These are phyloP conservation scores for Medicago ruthenica DNA, from an alignment of 306 rosid species.

Conservation along the genomic window DNA sequence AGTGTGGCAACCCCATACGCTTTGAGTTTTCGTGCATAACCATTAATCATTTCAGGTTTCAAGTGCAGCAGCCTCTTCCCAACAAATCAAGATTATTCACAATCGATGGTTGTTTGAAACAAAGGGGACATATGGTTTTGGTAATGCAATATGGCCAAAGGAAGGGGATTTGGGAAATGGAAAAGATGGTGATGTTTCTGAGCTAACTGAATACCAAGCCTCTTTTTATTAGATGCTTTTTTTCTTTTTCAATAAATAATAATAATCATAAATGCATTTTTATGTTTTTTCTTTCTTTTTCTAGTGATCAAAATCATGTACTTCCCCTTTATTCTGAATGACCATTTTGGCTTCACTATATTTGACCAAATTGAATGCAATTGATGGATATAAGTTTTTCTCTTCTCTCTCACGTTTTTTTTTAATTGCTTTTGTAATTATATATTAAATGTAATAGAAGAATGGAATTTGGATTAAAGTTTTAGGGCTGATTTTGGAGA, in stretches of 20 bases:
- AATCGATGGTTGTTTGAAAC: slow-evolving; percentile 95
- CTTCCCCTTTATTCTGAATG: slow-evolving; percentile 9
- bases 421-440: background rate
- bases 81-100: too few relatives aligned
- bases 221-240: background rate
- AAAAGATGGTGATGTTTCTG: slow-evolving; percentile 57
- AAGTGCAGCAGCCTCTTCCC: too few relatives aligned
- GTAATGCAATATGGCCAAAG: slow-evolving; percentile 95
- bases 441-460: background rate
- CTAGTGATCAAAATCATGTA: background rate
- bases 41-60: too few relatives aligned
- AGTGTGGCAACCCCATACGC: too few relatives aligned
- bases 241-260: background rate
- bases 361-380: slow-evolving; percentile 5
- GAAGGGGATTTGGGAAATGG: slow-evolving; percentile 78
- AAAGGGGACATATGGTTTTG: slow-evolving; percentile 95
- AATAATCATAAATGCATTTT: background rate
- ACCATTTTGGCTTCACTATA: slow-evolving; percentile 4
- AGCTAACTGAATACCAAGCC: slow-evolving; percentile 62
- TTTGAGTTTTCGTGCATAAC: too few relatives aligned
- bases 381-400: background rate
- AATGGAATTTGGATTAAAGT: background rate
- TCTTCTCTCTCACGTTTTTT: background rate
- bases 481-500: background rate
- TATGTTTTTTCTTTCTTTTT: background rate